Evolutionary conservation across 2,329 filamentous ascomycete genomes (phyloP).

Genomic region (Exophiala aquamarina): DNA sequence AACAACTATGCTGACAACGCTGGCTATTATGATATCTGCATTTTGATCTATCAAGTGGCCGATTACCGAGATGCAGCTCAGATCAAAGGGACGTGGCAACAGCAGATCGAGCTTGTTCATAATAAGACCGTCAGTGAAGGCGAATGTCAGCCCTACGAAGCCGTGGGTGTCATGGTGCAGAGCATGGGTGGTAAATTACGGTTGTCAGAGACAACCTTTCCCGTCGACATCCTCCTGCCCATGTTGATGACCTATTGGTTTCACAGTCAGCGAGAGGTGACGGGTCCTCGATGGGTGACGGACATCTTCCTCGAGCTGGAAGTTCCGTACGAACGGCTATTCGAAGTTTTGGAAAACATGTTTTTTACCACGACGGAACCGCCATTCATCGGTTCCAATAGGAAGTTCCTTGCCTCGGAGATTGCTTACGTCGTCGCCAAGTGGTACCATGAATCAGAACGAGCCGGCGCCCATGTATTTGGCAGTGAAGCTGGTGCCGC

Average conservation of each 20-base stretch:
- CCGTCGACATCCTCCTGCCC: conserved; percentile 52
- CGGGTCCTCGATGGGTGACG: conserved; percentile 58
- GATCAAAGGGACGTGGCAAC: conserved; percentile 81
- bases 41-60: conserved; percentile 87
- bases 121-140: conserved; percentile 48
- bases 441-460: conserved; percentile 61
- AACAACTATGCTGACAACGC: conserved; percentile 89
- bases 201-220: conserved; percentile 57
- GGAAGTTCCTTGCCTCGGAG: conserved; percentile 59
- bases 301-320: conserved; percentile 66
- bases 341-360: conserved; percentile 63
- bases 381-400: conserved; percentile 61
- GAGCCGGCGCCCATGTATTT: conserved; percentile 56
- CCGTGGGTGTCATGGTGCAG: conserved; percentile 54
- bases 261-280: conserved; percentile 48
- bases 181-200: conserved; percentile 57
- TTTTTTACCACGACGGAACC: conserved; percentile 68
- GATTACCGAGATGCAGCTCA: conserved; percentile 87
- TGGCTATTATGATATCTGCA: conserved; percentile 88
- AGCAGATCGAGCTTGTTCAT: conserved; percentile 73
- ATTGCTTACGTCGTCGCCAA: conserved; percentile 60
- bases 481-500: conserved; percentile 60
- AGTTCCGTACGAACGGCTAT: conserved; percentile 61
- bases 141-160: conserved; percentile 48
- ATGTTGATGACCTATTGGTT: conserved; percentile 57